These are phyloP conservation scores for Malus hybrid DNA, from an alignment of 331 rosid genomes.

Conservation along the genomic window DNA sequence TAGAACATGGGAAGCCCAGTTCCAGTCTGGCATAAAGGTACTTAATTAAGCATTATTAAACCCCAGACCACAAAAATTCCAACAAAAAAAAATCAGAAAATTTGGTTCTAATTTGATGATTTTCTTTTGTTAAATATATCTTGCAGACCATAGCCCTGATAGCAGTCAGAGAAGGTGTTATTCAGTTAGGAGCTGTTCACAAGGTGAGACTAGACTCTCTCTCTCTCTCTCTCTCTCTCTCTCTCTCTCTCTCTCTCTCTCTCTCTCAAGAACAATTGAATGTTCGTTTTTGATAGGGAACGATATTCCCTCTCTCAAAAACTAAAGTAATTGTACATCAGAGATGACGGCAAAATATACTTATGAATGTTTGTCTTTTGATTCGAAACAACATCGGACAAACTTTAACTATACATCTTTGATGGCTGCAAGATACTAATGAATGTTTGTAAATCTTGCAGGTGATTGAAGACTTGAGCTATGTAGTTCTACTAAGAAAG, in stretches of 20 bases:
- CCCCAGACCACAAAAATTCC: background rate
- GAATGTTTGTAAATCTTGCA: conserved; percentile 1
- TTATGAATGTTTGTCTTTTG: too few relatives aligned
- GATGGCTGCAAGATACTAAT: too few relatives aligned
- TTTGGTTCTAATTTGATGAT: background rate
- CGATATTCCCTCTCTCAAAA: background rate
- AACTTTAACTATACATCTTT: too few relatives aligned
- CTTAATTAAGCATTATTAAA: background rate
- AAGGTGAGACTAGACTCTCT: conserved; percentile 38
- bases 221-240: background rate
- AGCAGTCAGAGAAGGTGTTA: conserved; percentile 93
- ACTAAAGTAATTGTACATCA: too few relatives aligned
- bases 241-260: background rate
- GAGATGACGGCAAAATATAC: too few relatives aligned
- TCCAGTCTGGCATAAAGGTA: conserved; percentile 97
- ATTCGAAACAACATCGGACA: too few relatives aligned
- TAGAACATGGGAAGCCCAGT: conserved; percentile 99
- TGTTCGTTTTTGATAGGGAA: too few relatives aligned
- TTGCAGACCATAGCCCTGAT: conserved; percentile 85
- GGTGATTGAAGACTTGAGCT: conserved; percentile 87
- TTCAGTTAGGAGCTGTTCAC: conserved; percentile 78
- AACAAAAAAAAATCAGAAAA: too few relatives aligned
- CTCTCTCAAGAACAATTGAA: background rate
- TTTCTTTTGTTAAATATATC: background rate
- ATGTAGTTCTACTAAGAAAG: conserved; percentile 68